These are phyloP conservation scores for Prunus mira DNA, from an alignment of 306 rosid genomes.

Conservation along the genomic window DNA sequence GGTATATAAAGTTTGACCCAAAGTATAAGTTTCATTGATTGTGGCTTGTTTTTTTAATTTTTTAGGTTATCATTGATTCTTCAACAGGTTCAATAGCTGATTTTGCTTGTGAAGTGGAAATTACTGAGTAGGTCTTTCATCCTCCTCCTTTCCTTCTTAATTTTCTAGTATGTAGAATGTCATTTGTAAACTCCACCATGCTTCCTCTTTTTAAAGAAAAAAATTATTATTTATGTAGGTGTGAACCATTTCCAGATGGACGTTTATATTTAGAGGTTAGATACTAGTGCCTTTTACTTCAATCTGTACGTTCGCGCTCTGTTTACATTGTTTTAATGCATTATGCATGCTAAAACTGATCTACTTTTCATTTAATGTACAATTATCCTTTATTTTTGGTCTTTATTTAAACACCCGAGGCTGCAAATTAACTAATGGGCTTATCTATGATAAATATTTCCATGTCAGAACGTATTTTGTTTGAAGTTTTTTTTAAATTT, in stretches of 20 bases:
- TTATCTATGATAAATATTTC: background rate
- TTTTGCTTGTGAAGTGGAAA: conserved; percentile 96
- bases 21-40: conserved; percentile 24
- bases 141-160: conserved; percentile 11
- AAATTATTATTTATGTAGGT: conserved; percentile 46
- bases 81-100: conserved; percentile 78
- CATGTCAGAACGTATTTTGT: background rate
- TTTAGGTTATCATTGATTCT: conserved; percentile 72
- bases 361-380: background rate
- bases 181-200: conserved; percentile 8
- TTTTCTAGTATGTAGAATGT: background rate
- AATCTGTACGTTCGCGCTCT: background rate
- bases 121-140: conserved; percentile 83
- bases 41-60: conserved; percentile 34
- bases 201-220: no score
- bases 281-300: background rate
- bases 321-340: conserved; percentile 9
- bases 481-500: background rate
- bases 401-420: background rate
- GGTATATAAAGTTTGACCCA: conserved; percentile 17
- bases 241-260: conserved; percentile 98
- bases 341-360: background rate
- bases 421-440: background rate
- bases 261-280: conserved; percentile 95
- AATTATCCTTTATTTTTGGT: background rate